These are phyloP conservation scores for Apophysomyces sp. DNA, from an alignment of 371 early-diverging fungal species.

Conservation along the genomic window DNA sequence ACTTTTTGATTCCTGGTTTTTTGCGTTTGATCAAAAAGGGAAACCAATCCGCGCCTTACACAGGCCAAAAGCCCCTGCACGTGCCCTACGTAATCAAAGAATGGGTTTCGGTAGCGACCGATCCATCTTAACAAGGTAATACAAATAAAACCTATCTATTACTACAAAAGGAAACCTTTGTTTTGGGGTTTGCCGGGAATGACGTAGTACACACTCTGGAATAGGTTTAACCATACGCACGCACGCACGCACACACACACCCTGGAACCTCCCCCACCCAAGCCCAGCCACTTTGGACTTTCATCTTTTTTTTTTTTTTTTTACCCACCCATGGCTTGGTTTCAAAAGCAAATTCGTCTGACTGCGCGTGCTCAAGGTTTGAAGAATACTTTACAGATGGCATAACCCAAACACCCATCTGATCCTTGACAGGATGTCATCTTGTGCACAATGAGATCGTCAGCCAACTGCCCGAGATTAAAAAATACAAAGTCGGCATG, in stretches of 20 bases:
- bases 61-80: background rate
- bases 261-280: too few relatives aligned
- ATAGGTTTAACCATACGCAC: too few relatives aligned
- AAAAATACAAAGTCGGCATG: conserved; percentile 74
- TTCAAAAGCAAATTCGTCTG: conserved; percentile 20
- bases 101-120: conserved; percentile 8
- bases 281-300: background rate
- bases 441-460: conserved; percentile 76
- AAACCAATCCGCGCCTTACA: conserved; percentile 4
- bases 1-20: conserved; percentile 1
- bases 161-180: background rate
- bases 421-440: conserved; percentile 64
- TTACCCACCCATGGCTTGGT: conserved; percentile 18
- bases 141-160: background rate
- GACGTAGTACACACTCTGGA: background rate
- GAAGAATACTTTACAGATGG: too few relatives aligned
- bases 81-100: background rate
- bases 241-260: too few relatives aligned
- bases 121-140: background rate
- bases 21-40: background rate
- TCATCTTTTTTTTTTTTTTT: background rate
- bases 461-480: conserved; percentile 63
- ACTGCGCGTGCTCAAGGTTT: conserved; percentile 12
- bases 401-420: background rate
- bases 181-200: background rate